Evolutionary conservation across 2,329 filamentous ascomycete species (phyloP).

Genomic region (Teratosphaeria zuluensis): DNA sequence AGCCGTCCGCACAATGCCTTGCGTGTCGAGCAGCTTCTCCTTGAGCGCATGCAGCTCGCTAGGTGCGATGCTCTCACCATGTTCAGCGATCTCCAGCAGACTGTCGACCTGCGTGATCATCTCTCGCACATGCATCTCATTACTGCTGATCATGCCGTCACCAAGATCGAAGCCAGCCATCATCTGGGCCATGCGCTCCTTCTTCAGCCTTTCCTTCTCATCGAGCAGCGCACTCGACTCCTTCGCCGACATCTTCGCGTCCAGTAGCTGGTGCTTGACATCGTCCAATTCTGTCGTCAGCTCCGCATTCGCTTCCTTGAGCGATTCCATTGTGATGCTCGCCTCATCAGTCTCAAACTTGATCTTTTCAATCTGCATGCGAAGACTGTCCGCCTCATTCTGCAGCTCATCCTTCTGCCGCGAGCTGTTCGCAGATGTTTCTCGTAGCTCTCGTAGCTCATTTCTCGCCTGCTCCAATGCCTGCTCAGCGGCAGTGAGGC

Average conservation of each 20-base stretch:
- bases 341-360: constrained; percentile 95
- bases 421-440: constrained; percentile 70
- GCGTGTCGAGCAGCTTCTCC: constrained; percentile 73
- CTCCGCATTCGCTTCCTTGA: constrained; percentile 93
- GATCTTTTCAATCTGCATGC: constrained; percentile 93
- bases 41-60: constrained; percentile 72
- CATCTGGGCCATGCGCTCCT: constrained; percentile 99
- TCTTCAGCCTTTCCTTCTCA: constrained; percentile 98
- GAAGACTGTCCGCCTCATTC: constrained; percentile 80
- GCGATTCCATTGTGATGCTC: constrained; percentile 90
- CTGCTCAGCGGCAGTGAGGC: constrained; percentile 70
- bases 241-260: constrained; percentile 93
- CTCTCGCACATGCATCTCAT: constrained; percentile 74
- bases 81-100: constrained; percentile 64
- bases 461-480: constrained; percentile 73
- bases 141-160: constrained; percentile 84
- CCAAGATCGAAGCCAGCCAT: constrained; percentile 97
- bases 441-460: constrained; percentile 75
- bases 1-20: constrained; percentile 85
- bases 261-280: constrained; percentile 88
- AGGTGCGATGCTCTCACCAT: constrained; percentile 69
- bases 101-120: constrained; percentile 76
- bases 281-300: constrained; percentile 88
- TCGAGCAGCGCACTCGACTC: constrained; percentile 83
- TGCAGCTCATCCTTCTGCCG: constrained; percentile 86